Conservation (phyloP, 2,329 filamentous ascomycete genomes). For the Talaromyces albobiverticillius region DNA sequence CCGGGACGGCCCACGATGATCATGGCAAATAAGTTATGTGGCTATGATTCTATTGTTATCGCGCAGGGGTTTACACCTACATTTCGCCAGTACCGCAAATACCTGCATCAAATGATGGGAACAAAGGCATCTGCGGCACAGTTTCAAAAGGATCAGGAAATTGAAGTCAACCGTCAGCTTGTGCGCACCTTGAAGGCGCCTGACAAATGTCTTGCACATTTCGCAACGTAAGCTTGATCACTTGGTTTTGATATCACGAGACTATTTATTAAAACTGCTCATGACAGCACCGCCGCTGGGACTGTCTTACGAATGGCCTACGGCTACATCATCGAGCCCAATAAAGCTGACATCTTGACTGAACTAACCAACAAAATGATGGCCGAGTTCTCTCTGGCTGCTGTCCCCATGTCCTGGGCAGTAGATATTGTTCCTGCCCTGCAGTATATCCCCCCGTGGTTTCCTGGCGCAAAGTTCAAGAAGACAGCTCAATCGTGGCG, state of each 20-base stretch:
- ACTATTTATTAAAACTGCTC: not conserved
- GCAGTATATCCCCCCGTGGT: conserved; percentile 42
- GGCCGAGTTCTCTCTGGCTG: conserved; percentile 40
- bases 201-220: conserved; percentile 36
- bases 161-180: conserved; percentile 45
- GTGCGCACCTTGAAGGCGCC: conserved; percentile 40
- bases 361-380: conserved; percentile 40
- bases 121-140: conserved; percentile 37
- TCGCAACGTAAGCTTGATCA: conserved; percentile 32
- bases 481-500: conserved; percentile 37
- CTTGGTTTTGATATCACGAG: no score
- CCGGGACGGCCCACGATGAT: conserved; percentile 28
- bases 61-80: conserved; percentile 34
- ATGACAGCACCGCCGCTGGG: conserved; percentile 13
- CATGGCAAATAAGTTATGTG: conserved; percentile 39
- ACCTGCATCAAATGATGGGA: conserved; percentile 44
- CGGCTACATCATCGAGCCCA: conserved; percentile 38
- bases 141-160: conserved; percentile 43
- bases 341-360: conserved; percentile 40
- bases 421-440: conserved; percentile 45
- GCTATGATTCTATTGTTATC: conserved; percentile 37
- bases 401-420: conserved; percentile 41
- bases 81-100: conserved; percentile 44
- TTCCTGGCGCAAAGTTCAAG: conserved; percentile 47
- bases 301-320: conserved; percentile 39